phyloP scores from a whole-genome alignment of 2,329 filamentous ascomycete species.

The Fusarium sp. region DNA sequence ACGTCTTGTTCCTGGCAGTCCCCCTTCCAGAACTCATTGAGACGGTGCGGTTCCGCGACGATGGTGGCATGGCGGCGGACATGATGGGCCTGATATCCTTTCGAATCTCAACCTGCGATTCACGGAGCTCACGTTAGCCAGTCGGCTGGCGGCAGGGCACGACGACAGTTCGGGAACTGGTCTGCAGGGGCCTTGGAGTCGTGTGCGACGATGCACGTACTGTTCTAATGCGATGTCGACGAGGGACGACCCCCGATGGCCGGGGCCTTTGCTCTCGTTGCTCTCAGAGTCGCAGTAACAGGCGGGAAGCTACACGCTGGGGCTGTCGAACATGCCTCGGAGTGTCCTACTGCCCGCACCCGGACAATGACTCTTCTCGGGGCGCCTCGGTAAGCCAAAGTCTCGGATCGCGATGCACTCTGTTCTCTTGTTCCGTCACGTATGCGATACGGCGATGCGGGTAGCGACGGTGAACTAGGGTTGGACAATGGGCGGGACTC shows the following conservation, averaged over 20 bases:
- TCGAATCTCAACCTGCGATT: slow-evolving; percentile 37
- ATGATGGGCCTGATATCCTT: slow-evolving; percentile 58
- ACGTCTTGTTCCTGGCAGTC: slow-evolving; percentile 56
- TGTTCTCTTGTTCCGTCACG: slow-evolving; percentile 29
- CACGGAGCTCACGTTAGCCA: slow-evolving; percentile 33
- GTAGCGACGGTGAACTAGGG: slow-evolving; percentile 36
- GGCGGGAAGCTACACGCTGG: slow-evolving; percentile 47
- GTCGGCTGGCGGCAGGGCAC: slow-evolving; percentile 37
- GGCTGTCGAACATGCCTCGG: slow-evolving; percentile 51
- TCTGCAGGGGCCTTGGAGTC: slow-evolving; percentile 40
- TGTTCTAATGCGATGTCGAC: slow-evolving; percentile 48
- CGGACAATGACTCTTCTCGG: slow-evolving; percentile 40
- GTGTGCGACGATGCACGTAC: slow-evolving; percentile 53
- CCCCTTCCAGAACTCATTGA: slow-evolving; percentile 65
- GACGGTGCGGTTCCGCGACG: slow-evolving; percentile 65
- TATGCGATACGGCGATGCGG: slow-evolving; percentile 31
- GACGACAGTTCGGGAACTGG: slow-evolving; percentile 27
- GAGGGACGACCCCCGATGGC: slow-evolving; percentile 44
- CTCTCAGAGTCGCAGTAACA: slow-evolving; percentile 41
- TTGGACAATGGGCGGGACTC: slow-evolving; percentile 37
- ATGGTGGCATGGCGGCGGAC: slow-evolving; percentile 61
- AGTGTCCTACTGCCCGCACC: slow-evolving; percentile 46
- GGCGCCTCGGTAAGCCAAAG: slow-evolving; percentile 34
- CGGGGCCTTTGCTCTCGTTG: slow-evolving; percentile 36
- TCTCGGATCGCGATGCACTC: slow-evolving; percentile 25